Evolutionary conservation across 345 rosid genomes (phyloP), one percentile per base, ranked within the genome.

Genomic region (Barbarea vulgaris): DNA sequence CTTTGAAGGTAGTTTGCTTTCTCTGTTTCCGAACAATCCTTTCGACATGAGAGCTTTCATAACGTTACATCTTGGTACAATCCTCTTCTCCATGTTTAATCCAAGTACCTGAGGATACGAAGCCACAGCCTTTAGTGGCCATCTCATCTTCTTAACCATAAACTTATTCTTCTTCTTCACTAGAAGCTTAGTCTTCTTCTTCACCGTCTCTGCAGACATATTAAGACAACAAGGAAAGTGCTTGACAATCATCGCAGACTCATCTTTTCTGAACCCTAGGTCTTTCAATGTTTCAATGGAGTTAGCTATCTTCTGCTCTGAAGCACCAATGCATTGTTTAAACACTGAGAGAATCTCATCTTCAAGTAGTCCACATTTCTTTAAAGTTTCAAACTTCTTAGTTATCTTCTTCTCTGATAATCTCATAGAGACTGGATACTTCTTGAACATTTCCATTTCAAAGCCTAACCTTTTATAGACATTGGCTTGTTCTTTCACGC

Each of bases 391-490:
- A 25, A 25, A 25, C 28, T 25, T 25, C 28, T 25, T 25, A 59
- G 75, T 12, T 62, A 62, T 73, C 34, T 64, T 64, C n/a, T 17
- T 44, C 54, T 27, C 39, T 6, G 82, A 75, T 12, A 22, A 0
- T 14, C 0, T 3, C 68, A 78, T 11, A 50, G 4, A 55, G 2
- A 0, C 0, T 5, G 80, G 83, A 3, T 19, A 17, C 44, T 67
- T 84, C 65, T 36, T 70, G 24, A 83, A 81, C 0, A 79, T 75
- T 7, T 9, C 80, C 5, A 41, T 60, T 24, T 70, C 59, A 72
- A 74, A 80, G 51, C 81, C 84, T 72, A 72, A 80, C 31, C 46
- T 51, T 67, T 22, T 53, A 53, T 9, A 67, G 25, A 10, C 17
- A 15, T 53, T n/a, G 17, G 36, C 24, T 2, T 67, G 24, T 6